These are phyloP conservation scores for Aspergillus viridinutans DNA, from an alignment of 2,329 filamentous ascomycete species.

Conservation along the genomic window DNA sequence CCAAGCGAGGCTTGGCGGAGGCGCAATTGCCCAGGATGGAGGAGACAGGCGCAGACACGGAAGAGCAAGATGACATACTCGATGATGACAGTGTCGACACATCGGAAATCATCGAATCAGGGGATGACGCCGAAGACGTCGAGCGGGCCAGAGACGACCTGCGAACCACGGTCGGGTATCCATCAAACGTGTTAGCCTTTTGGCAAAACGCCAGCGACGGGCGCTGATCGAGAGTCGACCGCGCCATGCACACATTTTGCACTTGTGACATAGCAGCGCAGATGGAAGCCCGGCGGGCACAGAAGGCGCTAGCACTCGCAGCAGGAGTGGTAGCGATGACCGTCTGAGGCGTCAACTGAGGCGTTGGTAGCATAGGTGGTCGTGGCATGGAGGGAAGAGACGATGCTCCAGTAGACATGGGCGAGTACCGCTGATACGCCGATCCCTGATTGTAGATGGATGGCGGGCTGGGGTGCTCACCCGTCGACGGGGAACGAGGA, in stretches of 20 bases:
- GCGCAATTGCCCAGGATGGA: conserved; percentile 34
- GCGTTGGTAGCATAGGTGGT: conserved; percentile 57
- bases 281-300: conserved; percentile 54
- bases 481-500: conserved; percentile 20
- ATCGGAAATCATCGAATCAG: conserved; percentile 63
- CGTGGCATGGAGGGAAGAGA: conserved; percentile 54
- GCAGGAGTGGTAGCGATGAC: conserved; percentile 56
- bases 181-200: conserved; percentile 41
- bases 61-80: conserved; percentile 50
- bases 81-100: conserved; percentile 52
- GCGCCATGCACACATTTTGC: conserved; percentile 52
- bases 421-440: conserved; percentile 30
- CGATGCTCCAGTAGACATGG: conserved; percentile 50
- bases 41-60: conserved; percentile 49
- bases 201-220: conserved; percentile 33
- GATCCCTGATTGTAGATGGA: conserved; percentile 26
- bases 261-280: conserved; percentile 56
- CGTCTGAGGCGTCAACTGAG: conserved; percentile 57
- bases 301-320: conserved; percentile 50
- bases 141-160: conserved; percentile 49
- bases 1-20: conserved; percentile 29
- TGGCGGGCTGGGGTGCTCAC: conserved; percentile 20
- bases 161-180: conserved; percentile 47
- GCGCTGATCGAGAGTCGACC: conserved; percentile 53
- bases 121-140: conserved; percentile 51